Percentiles rank a stretch among this genome's conserved stretches.
Conservation (phyloP, 371 early-diverging fungal genomes). For the Mortierella sp. region DNA sequence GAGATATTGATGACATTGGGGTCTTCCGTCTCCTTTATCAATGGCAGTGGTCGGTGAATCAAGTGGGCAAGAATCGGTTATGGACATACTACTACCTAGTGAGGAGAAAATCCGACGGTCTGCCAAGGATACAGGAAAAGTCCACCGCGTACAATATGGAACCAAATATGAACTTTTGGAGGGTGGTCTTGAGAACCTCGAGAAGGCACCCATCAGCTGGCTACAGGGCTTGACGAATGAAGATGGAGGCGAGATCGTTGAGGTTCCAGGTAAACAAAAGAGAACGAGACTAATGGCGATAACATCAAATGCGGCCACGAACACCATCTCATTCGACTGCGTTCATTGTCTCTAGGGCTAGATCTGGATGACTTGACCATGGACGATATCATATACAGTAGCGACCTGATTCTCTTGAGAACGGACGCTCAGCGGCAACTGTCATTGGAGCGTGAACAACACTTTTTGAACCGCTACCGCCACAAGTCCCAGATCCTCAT, state of each 20-base stretch:
- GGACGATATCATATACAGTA: slow-evolving; percentile 53
- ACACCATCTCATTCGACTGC: neutral
- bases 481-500: slow-evolving; percentile 47
- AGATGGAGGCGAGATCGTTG: slow-evolving; percentile 49
- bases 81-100: slow-evolving; percentile 44
- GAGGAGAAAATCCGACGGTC: slow-evolving; percentile 38
- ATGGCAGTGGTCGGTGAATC: slow-evolving; percentile 46
- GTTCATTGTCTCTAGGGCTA: slow-evolving; percentile 13
- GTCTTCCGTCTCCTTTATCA: neutral
- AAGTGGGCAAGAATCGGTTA: slow-evolving; percentile 47
- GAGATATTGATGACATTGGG: too few species aligned
- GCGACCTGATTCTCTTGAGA: slow-evolving; percentile 42
- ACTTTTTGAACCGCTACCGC: slow-evolving; percentile 49
- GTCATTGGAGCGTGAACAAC: slow-evolving; percentile 45
- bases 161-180: slow-evolving; percentile 26
- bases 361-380: slow-evolving; percentile 49
- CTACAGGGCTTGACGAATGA: slow-evolving; percentile 28
- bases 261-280: slow-evolving; percentile 34
- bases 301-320: neutral
- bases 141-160: slow-evolving; percentile 50
- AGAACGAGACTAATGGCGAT: neutral
- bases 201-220: slow-evolving; percentile 49
- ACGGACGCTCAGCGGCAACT: slow-evolving; percentile 50
- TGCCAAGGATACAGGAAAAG: slow-evolving; percentile 48
- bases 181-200: slow-evolving; percentile 34